These are phyloP conservation scores for Linnemannia hyalina DNA, from an alignment of 192 early-diverging fungal species.

Conservation along the genomic window DNA sequence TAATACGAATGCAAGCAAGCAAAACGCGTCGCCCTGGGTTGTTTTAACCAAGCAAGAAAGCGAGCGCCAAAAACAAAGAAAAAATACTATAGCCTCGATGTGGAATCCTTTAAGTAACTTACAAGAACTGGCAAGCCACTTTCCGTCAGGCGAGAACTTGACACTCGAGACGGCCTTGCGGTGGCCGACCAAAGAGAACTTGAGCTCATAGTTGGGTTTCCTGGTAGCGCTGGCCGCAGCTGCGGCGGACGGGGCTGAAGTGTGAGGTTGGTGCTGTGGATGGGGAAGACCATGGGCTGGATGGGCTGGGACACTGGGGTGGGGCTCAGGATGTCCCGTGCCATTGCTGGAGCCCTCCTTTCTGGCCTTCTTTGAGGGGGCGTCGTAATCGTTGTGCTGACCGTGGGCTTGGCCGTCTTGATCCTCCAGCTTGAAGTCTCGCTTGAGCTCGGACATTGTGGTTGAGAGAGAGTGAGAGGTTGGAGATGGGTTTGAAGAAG, in stretches of 20 bases:
- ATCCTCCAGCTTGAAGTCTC: slow-evolving; percentile 44
- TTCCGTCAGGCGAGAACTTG: slow-evolving; percentile 98
- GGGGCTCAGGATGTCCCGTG: slow-evolving; percentile 14
- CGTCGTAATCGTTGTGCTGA: slow-evolving; percentile 27
- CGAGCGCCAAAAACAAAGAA: neutral
- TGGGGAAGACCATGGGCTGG: neutral
- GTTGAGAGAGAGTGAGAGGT: neutral
- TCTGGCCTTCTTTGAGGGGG: slow-evolving; percentile 41
- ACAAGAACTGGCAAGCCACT: slow-evolving; percentile 94
- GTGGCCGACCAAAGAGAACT: slow-evolving; percentile 93
- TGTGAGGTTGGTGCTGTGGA: slow-evolving; percentile 17
- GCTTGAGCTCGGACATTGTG: slow-evolving; percentile 49
- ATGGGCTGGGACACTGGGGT: neutral
- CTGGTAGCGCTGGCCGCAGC: slow-evolving; percentile 19
- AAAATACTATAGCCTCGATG: neutral
- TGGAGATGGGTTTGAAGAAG: too few species aligned
- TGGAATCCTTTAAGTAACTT: slow-evolving; percentile 45
- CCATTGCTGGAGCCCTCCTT: slow-evolving; percentile 32
- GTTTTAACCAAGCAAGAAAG: neutral
- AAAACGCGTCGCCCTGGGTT: slow-evolving; percentile 1
- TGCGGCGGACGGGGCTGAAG: slow-evolving; percentile 10
- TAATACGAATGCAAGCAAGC: neutral
- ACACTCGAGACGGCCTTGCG: slow-evolving; percentile 94
- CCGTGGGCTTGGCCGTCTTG: slow-evolving; percentile 25
- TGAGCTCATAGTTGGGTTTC: slow-evolving; percentile 87